Evolutionary conservation across 441 rosid genomes (phyloP).

Genomic region (Aquilaria agallochum): DNA sequence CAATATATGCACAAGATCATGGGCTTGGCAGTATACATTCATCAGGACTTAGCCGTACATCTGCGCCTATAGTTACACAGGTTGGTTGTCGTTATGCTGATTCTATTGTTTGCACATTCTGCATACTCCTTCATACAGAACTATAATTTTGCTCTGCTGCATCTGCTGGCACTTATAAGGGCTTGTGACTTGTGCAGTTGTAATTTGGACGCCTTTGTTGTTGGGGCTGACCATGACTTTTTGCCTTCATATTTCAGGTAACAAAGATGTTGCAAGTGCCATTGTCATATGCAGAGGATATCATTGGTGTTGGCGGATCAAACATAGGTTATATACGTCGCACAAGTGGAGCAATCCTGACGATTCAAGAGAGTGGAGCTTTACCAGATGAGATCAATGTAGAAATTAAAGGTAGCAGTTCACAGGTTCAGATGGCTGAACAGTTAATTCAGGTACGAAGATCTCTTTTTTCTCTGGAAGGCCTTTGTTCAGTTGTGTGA

Average conservation of each 20-base stretch:
- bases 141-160: neutral
- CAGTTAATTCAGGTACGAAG: slow-evolving; percentile 44
- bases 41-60: slow-evolving; percentile 30
- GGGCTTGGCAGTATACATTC: slow-evolving; percentile 32
- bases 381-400: slow-evolving; percentile 55
- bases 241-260: slow-evolving; percentile 25
- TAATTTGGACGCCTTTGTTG: too few species aligned
- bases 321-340: slow-evolving; percentile 57
- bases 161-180: neutral
- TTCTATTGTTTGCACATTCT: neutral
- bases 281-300: slow-evolving; percentile 50
- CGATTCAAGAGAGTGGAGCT: slow-evolving; percentile 44
- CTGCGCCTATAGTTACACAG: slow-evolving; percentile 50
- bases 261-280: slow-evolving; percentile 61
- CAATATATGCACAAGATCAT: slow-evolving; percentile 42
- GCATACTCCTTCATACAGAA: too few species aligned
- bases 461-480: neutral
- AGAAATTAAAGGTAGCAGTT: slow-evolving; percentile 49
- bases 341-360: slow-evolving; percentile 42
- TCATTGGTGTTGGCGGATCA: slow-evolving; percentile 49
- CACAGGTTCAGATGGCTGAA: slow-evolving; percentile 55
- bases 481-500: neutral
- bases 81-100: slow-evolving; percentile 21
- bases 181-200: neutral
- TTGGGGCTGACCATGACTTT: slow-evolving; percentile 3